Evolutionary conservation across 768 basidiomycete species (phyloP), one percentile per base, ranked within the genome.

Genomic region (Termitomyces sp.): DNA sequence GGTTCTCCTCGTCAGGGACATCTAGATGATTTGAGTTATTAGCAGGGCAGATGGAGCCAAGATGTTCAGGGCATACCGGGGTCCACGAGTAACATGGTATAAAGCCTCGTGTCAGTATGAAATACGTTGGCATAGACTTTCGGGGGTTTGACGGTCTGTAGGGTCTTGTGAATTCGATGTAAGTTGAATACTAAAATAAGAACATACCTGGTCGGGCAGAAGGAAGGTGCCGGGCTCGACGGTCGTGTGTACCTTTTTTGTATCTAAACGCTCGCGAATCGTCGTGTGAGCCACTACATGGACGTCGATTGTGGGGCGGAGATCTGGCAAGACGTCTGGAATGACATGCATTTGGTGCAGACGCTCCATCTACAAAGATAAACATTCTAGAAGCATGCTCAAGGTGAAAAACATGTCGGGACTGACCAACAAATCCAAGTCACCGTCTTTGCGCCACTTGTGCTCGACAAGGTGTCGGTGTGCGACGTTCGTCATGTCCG

Each of bases 11-110:
- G 61, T 93, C 79, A n/a, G 96, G 96, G 12, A 92, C 83, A 69
- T 98, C 94, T 91, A 64, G 3, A 45, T 12, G 15, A 41, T 44
- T 31, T 15, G 31, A 41, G 26, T 63, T 64, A 52, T 58, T 30
- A 55, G 31, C 38, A 48, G 35, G 54, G 19, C 23, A 19, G 21
- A 23, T 53, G 43, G 37, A 33, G 42, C 8, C 1, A 45, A 41
- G 30, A 33, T n/a, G 49, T 17, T 17, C 54, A 52, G 35, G 44
- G 30, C 74, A 56, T 57, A 88, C 91, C 94, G 52, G 87, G 86
- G 68, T 98, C 95, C 46, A 98, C 74, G 70, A 99, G 84, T 37
- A 99, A 68, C 60, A 99, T 74, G 0, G 95, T 97, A 70, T 97
- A 97, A 6, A 91, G 72, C 31, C 89, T 79, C 19, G 82, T 79